Base-by-base conservation (phyloP, 2,329 filamentous ascomycete species). In the Trichoderma koningii region DNA sequence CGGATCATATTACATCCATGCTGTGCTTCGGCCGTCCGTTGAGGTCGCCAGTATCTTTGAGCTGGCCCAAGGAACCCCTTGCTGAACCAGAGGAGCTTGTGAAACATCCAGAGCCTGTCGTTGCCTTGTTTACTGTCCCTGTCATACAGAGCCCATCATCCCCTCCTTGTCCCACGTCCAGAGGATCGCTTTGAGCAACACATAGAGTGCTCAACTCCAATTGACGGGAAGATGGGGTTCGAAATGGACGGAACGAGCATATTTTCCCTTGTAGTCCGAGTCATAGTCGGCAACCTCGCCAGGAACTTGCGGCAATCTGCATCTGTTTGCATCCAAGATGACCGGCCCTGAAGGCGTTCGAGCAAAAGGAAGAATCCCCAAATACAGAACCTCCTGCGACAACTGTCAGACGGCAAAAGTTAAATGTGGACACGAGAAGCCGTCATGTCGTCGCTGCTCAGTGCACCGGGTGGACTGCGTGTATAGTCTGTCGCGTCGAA, bases 401-500 rank as follows among this genome's bases (percentile, higher is more conserved):
- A 60, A 65, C 23, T 65, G 63, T 38, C 63, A 65, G 17, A 47
- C 55, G 12, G 63, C 63, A 34, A 65, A 65, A 7, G 51, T 65
- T 5, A 65, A 61, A 26, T 65, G 63, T n/a, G 63, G 63, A 10
- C 63, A 65, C 26, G 63, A 65, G 21, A 65, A 65, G 47, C 63
- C 63, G 1, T 42, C 55, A 4, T 65, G 63, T 19, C 63, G 63
- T 17, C 34, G 63, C 19, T 65, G 63, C 19, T 61, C 55, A 3
- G n/a, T 38, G 10, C 63, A 65, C 15, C 53, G 41, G 23, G 55
- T 53, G 19, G 23, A 61, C n/a, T 65, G 63, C 41, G 63, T 65
- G n/a, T 65, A 65, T 28, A 65, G 63, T 19, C 23, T 65, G n/a
- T 65, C 63, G 12, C 63, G 63, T 61, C 63, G 63, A 23, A 65